Evolutionary conservation across 2,329 filamentous ascomycete species (phyloP).

Genomic region (Beauveria sp.): DNA sequence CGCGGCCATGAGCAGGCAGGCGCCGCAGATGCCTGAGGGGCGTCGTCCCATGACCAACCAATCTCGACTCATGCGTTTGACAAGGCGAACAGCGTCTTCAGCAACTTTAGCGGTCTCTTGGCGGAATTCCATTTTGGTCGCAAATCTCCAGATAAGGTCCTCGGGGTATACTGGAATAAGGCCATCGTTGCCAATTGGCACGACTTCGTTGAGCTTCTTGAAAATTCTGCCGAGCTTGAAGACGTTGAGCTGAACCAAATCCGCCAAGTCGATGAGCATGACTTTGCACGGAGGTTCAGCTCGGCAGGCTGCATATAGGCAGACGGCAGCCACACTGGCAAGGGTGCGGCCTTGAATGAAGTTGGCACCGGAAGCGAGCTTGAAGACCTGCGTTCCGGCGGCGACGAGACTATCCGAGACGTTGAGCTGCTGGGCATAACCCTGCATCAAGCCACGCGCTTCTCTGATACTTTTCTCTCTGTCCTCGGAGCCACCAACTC

Average conservation of each 20-base stretch:
- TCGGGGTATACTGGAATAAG: slow-evolving; percentile 71
- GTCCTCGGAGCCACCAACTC: slow-evolving; percentile 50
- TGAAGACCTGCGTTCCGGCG: slow-evolving; percentile 65
- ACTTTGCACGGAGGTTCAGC: slow-evolving; percentile 70
- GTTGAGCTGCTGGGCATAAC: slow-evolving; percentile 52
- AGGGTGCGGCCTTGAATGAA: slow-evolving; percentile 83
- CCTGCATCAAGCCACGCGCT: slow-evolving; percentile 51
- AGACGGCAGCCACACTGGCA: slow-evolving; percentile 80
- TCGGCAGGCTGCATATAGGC: slow-evolving; percentile 82
- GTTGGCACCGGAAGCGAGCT: slow-evolving; percentile 64
- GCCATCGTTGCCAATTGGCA: slow-evolving; percentile 60
- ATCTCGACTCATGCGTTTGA: slow-evolving; percentile 89
- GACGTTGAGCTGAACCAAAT: slow-evolving; percentile 75
- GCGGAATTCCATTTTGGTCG: slow-evolving; percentile 85
- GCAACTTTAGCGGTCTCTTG: slow-evolving; percentile 75
- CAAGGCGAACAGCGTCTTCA: slow-evolving; percentile 77
- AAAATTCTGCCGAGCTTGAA: slow-evolving; percentile 88
- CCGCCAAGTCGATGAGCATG: slow-evolving; percentile 93
- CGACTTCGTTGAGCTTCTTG: slow-evolving; percentile 68
- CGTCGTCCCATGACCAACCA: slow-evolving; percentile 96
- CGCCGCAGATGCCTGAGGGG: slow-evolving; percentile 83
- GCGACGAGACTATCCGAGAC: slow-evolving; percentile 57
- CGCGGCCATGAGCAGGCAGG: slow-evolving; percentile 87
- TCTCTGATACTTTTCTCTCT: slow-evolving; percentile 54
- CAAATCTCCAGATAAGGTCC: slow-evolving; percentile 85